Percentiles rank a stretch among this genome's conserved stretches.
phyloP scores from a whole-genome alignment of 352 stramenopile genomes.

The Phytopythium montanum region DNA sequence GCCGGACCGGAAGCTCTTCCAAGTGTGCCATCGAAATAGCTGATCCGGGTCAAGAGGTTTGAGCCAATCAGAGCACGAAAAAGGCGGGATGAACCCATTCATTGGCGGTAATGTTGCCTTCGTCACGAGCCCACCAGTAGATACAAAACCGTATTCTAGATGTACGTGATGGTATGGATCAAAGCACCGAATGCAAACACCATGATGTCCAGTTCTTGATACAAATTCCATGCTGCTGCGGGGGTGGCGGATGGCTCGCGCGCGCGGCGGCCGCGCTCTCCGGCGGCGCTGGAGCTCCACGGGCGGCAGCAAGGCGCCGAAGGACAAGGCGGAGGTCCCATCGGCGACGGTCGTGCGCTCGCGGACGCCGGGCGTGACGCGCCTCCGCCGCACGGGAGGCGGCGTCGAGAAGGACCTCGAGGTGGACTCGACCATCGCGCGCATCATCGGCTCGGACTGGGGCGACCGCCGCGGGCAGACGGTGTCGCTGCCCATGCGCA shows the following conservation, averaged over 20 bases:
- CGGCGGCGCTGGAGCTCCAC: constrained; percentile 20
- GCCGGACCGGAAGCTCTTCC: not conserved
- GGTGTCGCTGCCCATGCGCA: constrained; percentile 61
- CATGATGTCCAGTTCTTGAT: no score
- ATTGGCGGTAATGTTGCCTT: constrained; percentile 8
- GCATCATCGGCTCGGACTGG: constrained; percentile 76
- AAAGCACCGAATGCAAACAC: no score
- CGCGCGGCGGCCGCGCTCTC: constrained; percentile 9
- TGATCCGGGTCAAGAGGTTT: not conserved
- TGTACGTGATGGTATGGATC: no score
- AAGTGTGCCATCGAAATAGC: constrained; percentile 1
- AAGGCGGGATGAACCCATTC: not conserved
- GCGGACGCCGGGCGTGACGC: constrained; percentile 28
- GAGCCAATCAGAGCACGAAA: not conserved
- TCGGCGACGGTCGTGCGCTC: constrained; percentile 4
- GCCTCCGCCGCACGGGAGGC: constrained; percentile 27
- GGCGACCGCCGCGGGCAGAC: constrained; percentile 60
- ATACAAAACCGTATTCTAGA: no score
- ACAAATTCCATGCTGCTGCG: constrained; percentile 6
- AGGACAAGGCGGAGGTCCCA: not conserved
- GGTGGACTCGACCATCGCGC: constrained; percentile 52
- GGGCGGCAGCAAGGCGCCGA: not conserved
- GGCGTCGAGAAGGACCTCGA: constrained; percentile 32
- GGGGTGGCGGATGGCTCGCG: constrained; percentile 8
- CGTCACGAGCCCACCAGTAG: no score